phyloP scores from a whole-genome alignment of 73 alveolate species.

The Paramecium pentaurelia region DNA sequence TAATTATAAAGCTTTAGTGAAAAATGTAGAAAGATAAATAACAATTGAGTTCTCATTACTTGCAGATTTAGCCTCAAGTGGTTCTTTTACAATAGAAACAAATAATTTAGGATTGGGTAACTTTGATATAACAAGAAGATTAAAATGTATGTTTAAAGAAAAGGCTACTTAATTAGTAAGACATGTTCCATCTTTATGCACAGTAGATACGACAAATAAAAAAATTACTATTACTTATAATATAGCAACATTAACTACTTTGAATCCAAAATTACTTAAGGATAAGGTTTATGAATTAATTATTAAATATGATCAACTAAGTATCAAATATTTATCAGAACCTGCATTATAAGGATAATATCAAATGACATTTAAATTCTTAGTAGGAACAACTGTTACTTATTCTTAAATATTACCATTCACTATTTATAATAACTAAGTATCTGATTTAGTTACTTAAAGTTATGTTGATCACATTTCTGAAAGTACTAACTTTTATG shows the following conservation, averaged over 20 bases:
- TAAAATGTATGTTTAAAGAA: constrained; percentile 16
- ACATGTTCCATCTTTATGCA: not conserved
- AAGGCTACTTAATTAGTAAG: not conserved
- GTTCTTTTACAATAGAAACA: not conserved
- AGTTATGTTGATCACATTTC: not conserved
- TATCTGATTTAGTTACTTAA: not conserved
- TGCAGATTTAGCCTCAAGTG: not conserved
- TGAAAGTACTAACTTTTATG: not conserved
- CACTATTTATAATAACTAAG: not conserved
- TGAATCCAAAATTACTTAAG: not conserved
- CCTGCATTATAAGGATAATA: not conserved
- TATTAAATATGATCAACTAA: not conserved
- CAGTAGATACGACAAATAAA: not conserved
- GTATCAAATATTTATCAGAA: not conserved
- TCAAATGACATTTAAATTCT: not conserved
- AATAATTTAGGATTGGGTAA: not conserved
- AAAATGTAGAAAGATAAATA: not conserved
- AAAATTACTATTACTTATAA: not conserved
- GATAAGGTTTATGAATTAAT: not conserved
- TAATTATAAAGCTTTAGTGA: not conserved
- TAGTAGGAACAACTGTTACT: not conserved
- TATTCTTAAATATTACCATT: not conserved
- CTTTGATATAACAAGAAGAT: not conserved
- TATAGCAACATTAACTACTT: not conserved
- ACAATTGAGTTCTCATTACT: not conserved